Base-by-base conservation (phyloP, 2,329 filamentous ascomycete species). In the Cladosporium halotolerans region DNA sequence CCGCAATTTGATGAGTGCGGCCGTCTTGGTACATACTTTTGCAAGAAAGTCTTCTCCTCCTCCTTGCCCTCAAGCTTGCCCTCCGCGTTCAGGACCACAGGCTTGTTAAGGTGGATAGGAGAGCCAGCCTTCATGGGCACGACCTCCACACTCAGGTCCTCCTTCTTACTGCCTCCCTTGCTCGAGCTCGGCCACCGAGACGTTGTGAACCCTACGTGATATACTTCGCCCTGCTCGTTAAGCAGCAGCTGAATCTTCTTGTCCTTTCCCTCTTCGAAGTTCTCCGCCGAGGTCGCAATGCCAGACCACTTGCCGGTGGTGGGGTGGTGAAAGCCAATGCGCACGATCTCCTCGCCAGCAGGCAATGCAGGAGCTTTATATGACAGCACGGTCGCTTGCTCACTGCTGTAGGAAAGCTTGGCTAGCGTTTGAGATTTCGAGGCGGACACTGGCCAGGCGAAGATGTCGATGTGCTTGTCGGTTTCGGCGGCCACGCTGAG, bases 31-130 rank as follows among this genome's bases (percentile, higher is more conserved):
- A 68, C 73, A 60, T 59, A 77, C 74, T 78, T 78, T 60, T 78
- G 75, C 57, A 78, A 63, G 58, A 78, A 77, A 3, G 68, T 68
- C 70, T 77, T 77, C 63, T 78, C 72, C 8, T 68, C 68, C 62
- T 75, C 73, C 58, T 73, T 63, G 4, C 68, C 64, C 13, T 65
- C 72, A 46, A 83, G 72, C 58, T 72, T 74, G 0, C 82, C 82
- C 45, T 76, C 73, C 28, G 78, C 76, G 60, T 80, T 81, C 57
- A 80, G 70, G 50, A 79, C 69, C 47, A 80, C 75, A 1, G 80
- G 79, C 44, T 76, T 80, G 55, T 81, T 77, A 62, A 78, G 58
- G 4, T 68, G 62, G 9, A 74, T 72, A 57, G 69, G 67, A 1
- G 73, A 71, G 2, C 73, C 75, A 16, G 58, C 58, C 43, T 57